phyloP scores from a whole-genome alignment of 2,329 filamentous ascomycete genomes.

The Drechslera avenae region DNA sequence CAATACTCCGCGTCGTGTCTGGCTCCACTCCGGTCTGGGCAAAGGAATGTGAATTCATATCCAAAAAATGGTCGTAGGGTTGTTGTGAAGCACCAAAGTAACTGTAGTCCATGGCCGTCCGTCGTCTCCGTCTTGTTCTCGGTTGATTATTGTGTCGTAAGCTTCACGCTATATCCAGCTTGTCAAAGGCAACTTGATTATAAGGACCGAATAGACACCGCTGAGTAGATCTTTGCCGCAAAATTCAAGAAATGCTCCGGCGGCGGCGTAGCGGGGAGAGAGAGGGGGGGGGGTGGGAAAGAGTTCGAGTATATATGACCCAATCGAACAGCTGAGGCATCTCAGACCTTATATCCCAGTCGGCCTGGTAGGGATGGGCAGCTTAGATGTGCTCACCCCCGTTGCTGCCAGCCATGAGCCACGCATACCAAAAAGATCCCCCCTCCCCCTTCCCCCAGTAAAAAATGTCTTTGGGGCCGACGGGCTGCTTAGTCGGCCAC shows the following conservation, averaged over 20 bases:
- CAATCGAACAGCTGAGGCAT: constrained; percentile 18
- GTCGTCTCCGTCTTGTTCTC: constrained; percentile 1
- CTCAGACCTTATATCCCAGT: constrained; percentile 21
- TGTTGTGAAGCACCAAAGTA: constrained; percentile 57
- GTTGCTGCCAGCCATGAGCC: constrained; percentile 10
- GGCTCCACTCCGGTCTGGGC: constrained; percentile 43
- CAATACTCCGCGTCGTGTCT: constrained; percentile 44
- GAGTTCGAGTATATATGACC: constrained; percentile 4
- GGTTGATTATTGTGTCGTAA: neutral
- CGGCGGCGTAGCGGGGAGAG: neutral
- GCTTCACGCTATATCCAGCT: neutral
- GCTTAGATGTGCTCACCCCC: constrained; percentile 22
- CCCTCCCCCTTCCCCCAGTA: no score
- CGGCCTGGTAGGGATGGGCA: constrained; percentile 9
- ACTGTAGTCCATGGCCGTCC: constrained; percentile 60
- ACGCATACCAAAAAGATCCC: constrained; percentile 7
- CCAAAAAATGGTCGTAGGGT: constrained; percentile 55
- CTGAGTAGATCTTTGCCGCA: no score
- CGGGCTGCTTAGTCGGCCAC: constrained; percentile 9
- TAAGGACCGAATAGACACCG: neutral
- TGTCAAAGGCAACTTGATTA: neutral
- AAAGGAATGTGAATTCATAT: constrained; percentile 49
- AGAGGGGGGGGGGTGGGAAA: neutral
- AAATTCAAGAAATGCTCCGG: neutral
- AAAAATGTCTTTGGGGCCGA: constrained; percentile 12